Base-by-base conservation (phyloP, 768 basidiomycete genomes). In the Neoboletus magnificus region DNA sequence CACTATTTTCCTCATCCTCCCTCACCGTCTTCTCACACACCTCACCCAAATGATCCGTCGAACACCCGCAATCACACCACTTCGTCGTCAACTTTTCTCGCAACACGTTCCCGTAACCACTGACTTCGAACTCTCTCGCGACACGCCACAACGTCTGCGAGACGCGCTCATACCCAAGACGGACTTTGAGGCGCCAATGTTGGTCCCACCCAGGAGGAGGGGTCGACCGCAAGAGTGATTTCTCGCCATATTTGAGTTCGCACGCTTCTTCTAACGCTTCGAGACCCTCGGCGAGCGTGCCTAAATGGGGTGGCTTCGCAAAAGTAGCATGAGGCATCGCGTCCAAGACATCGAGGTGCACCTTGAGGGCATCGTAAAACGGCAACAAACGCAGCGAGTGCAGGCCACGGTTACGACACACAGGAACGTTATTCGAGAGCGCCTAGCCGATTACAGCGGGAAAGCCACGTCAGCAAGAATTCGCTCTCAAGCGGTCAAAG, bases 21-120 rank as follows among this genome's bases (percentile, higher is more conserved):
- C 85, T 68, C 32, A 88, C 87, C 9, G 85, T 86, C 54, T 77
- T 77, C 72, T 89, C 87, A 58, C 88, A 89, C 16, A 89, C 87
- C 66, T 89, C 87, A 1, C 86, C 84, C 13, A 89, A 73, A 63
- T 89, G 86, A 66, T 88, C 87, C 27, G 87, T 88, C 46, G 86
- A 88, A 65, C 87, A 89, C 1, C 87, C 87, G 70, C 87, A 89
- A 55, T 88, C 87, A 65, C 87, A 89, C 87, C 88, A 89, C 61
- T 88, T 89, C 5, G 77, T 79, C 13, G 83, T 84, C 50, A 89
- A 68, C 69, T 89, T 89, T 60, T 89, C 88, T 29, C 86, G 74
- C 32, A 89, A 72, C 15, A 88, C 81, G 35, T 76, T 73, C 0
- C 87, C 87, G 59, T 88, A 89, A 12, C 88, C 87, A 29, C 83